Evolutionary conservation across 2,329 filamentous ascomycete genomes (phyloP), one percentile per base, ranked within the genome.

Genomic region (Sodiomyces alkalinus): DNA sequence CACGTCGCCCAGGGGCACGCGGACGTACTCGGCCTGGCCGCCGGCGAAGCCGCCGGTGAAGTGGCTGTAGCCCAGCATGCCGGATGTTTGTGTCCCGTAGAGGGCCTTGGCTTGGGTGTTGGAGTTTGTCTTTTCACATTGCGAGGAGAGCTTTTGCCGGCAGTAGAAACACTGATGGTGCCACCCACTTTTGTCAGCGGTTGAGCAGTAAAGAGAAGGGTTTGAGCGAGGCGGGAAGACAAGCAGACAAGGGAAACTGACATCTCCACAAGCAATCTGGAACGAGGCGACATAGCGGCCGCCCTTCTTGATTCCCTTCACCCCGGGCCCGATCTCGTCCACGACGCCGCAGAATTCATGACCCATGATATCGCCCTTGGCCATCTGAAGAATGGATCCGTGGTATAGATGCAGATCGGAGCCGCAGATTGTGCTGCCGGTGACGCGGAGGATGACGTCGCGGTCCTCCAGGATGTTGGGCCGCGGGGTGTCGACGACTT

Each of bases 31-130:
- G 4, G 82, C 79, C 51, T 92, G 85, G 0, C 83, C 83, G 27
- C 85, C 82, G 1, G 82, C 81, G 45, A 87, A 92, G 0, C 85
- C 85, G 6, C 82, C 83, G 0, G 80, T 85, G 45, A 92, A 81
- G 44, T 83, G 76, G 3, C 70, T 74, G 44, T 80, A 80, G 2
- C 76, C 75, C 42, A 80, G 79, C 38, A 80, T 74, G 12, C 73
- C 83, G 1, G 80, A 66, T 4, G 81, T 86, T 28, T 73, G 64
- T 3, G 73, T 72, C 9, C 83, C 83, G 45, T 90, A 92, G 73
- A 92, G 76, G 29, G 65, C 70, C 39, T 79, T 75, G 37, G 68
- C 66, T 24, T 72, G 64, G 0, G 64, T 74, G 48, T 82, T 90
- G 22, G 72, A 57, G 49, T 83, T 90, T 1, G 82, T 92, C 50